A percentile compares a stretch with the other conserved stretches of the same genome.
Evolutionary conservation across 345 rosid genomes (phyloP).

Genomic region (Aquilaria sinensis): DNA sequence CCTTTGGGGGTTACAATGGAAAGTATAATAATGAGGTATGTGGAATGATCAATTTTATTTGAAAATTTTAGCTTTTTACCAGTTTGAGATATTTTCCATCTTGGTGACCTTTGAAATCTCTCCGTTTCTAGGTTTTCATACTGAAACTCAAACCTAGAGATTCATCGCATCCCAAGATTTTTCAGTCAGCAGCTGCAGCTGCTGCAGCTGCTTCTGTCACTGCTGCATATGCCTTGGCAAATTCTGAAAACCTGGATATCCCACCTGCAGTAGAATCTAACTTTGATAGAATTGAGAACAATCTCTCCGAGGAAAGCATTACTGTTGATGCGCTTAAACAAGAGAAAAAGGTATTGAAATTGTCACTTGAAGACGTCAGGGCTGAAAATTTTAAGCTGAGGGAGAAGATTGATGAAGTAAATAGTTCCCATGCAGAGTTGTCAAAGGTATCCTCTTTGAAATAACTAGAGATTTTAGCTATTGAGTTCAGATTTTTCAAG

Average conservation of each 20-base stretch:
- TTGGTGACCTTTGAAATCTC: background rate
- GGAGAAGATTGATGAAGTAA: constrained; percentile 75
- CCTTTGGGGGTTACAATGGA: constrained; percentile 98
- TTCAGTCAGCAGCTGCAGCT: constrained; percentile 92
- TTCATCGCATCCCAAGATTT: constrained; percentile 62
- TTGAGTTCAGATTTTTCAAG: background rate
- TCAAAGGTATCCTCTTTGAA: constrained; percentile 47
- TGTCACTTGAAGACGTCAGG: constrained; percentile 45
- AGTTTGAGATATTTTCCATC: background rate
- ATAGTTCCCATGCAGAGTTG: constrained; percentile 58
- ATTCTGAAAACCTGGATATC: constrained; percentile 67
- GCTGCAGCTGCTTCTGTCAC: constrained; percentile 98
- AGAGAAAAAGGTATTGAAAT: constrained; percentile 57
- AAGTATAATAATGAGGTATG: constrained; percentile 88
- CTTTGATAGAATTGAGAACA: constrained; percentile 33
- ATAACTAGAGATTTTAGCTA: background rate
- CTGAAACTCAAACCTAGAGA: constrained; percentile 78
- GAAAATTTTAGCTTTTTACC: background rate
- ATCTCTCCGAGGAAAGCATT: constrained; percentile 27
- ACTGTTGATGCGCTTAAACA: constrained; percentile 55
- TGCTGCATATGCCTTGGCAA: constrained; percentile 92
- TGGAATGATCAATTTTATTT: background rate
- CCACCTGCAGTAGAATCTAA: constrained; percentile 29
- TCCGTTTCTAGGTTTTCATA: constrained; percentile 49
- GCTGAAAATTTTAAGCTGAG: constrained; percentile 54